phyloP scores from a whole-genome alignment of 2,329 filamentous ascomycete genomes.

The Xylaria sp. region DNA sequence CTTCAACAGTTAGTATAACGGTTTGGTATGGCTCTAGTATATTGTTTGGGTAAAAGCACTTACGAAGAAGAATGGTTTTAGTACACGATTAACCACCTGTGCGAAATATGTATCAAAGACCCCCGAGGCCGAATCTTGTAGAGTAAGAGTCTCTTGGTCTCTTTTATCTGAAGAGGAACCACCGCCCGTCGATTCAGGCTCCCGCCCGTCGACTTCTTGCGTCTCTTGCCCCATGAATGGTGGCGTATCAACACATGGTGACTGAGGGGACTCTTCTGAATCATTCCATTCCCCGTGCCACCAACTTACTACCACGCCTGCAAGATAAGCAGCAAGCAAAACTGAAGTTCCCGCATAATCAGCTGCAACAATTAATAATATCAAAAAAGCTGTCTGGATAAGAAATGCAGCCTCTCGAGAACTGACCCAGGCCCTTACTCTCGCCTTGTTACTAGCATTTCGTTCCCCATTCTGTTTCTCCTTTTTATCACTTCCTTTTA shows the following conservation, averaged over 20 bases:
- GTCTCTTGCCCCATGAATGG: neutral
- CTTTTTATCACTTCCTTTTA: slow-evolving; percentile 36
- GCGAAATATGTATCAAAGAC: slow-evolving; percentile 56
- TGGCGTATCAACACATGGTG: slow-evolving; percentile 3
- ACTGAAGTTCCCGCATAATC: slow-evolving; percentile 71
- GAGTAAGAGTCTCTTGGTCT: slow-evolving; percentile 16
- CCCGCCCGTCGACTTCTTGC: neutral
- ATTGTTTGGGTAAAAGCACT: slow-evolving; percentile 44
- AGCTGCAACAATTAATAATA: slow-evolving; percentile 60
- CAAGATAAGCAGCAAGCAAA: slow-evolving; percentile 71
- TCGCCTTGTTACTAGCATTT: neutral
- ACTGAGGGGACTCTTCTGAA: neutral
- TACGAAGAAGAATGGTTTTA: slow-evolving; percentile 80
- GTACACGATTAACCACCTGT: slow-evolving; percentile 57
- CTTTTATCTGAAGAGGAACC: neutral
- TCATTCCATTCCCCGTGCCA: slow-evolving; percentile 57
- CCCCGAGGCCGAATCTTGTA: neutral
- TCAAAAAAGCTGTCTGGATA: slow-evolving; percentile 60
- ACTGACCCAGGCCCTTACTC: slow-evolving; percentile 42
- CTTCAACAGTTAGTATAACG: slow-evolving; percentile 42
- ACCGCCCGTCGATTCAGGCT: neutral
- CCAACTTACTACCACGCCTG: slow-evolving; percentile 69
- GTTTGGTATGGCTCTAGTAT: neutral
- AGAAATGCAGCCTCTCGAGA: slow-evolving; percentile 53
- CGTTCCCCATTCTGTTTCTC: neutral